Conservation (phyloP, 208 protist genomes). For the Crithidia fasciculata region DNA sequence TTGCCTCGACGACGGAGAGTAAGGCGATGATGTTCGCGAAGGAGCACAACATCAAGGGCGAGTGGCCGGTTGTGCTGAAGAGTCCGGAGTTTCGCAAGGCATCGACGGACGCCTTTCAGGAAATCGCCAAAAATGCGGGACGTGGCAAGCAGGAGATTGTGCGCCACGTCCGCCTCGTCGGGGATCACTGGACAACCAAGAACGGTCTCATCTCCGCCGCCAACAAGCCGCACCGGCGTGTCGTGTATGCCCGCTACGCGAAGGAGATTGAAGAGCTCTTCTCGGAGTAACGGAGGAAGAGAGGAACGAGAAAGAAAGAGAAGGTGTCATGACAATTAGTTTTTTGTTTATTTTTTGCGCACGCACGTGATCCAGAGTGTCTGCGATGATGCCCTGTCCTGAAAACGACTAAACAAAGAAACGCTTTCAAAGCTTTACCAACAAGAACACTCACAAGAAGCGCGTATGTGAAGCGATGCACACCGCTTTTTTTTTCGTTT, state of each 20-base stretch:
- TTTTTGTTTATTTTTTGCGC: not conserved
- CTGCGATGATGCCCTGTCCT: too few species aligned
- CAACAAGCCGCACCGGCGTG: slow-evolving; percentile 62
- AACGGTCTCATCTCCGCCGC: slow-evolving; percentile 76
- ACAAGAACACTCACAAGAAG: not conserved
- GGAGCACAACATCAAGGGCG: slow-evolving; percentile 42
- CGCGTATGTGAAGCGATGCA: not conserved
- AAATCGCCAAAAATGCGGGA: slow-evolving; percentile 47
- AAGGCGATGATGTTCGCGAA: slow-evolving; percentile 59
- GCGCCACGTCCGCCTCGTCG: slow-evolving; percentile 46
- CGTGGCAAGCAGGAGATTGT: slow-evolving; percentile 76
- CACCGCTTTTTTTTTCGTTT: not conserved
- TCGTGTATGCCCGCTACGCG: slow-evolving; percentile 59
- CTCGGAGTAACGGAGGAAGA: slow-evolving; percentile 24
- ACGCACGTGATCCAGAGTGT: not conserved
- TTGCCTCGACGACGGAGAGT: slow-evolving; percentile 58
- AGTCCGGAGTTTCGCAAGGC: slow-evolving; percentile 39
- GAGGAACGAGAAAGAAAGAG: slow-evolving; percentile 1
- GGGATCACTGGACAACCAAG: slow-evolving; percentile 79
- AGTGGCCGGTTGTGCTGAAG: slow-evolving; percentile 50
- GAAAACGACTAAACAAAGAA: too few species aligned
- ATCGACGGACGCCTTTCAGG: slow-evolving; percentile 42
- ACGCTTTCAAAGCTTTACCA: not conserved
- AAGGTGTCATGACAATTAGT: not conserved
- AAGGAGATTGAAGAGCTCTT: slow-evolving; percentile 71